phyloP scores from a whole-genome alignment of 306 rosid genomes.

The Ormosia emarginata region DNA sequence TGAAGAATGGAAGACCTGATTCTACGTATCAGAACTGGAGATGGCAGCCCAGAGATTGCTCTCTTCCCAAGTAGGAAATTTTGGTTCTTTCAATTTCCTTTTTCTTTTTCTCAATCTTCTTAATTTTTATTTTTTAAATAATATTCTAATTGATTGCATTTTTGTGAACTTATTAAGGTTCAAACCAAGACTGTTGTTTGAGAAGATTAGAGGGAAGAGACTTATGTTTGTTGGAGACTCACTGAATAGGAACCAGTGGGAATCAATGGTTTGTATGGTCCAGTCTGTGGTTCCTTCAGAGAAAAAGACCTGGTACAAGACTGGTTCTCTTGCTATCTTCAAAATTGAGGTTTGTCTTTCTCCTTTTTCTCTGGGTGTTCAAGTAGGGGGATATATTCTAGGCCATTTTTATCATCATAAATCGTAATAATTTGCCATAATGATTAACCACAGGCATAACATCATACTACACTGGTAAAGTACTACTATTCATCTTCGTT shows the following conservation, averaged over 20 bases:
- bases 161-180: slow-evolving; percentile 46
- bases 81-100: background rate
- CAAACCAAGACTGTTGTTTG: slow-evolving; percentile 75
- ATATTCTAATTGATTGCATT: background rate
- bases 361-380: background rate
- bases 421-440: background rate
- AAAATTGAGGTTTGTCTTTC: slow-evolving; percentile 60
- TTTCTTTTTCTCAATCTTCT: background rate
- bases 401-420: background rate
- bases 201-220: slow-evolving; percentile 93
- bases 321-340: slow-evolving; percentile 78
- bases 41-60: slow-evolving; percentile 96
- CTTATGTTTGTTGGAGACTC: slow-evolving; percentile 98
- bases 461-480: background rate
- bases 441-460: background rate
- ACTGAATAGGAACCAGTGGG: slow-evolving; percentile 97
- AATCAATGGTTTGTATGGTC: slow-evolving; percentile 95
- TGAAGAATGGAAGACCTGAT: slow-evolving; percentile 88
- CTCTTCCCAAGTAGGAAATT: slow-evolving; percentile 67
- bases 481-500: background rate
- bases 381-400: background rate
- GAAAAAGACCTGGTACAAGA: slow-evolving; percentile 73
- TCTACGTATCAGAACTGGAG: slow-evolving; percentile 86
- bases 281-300: slow-evolving; percentile 65
- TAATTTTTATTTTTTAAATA: background rate